Conservation (phyloP, 2,329 filamentous ascomycete genomes). For the Trichoderma guizhouense region DNA sequence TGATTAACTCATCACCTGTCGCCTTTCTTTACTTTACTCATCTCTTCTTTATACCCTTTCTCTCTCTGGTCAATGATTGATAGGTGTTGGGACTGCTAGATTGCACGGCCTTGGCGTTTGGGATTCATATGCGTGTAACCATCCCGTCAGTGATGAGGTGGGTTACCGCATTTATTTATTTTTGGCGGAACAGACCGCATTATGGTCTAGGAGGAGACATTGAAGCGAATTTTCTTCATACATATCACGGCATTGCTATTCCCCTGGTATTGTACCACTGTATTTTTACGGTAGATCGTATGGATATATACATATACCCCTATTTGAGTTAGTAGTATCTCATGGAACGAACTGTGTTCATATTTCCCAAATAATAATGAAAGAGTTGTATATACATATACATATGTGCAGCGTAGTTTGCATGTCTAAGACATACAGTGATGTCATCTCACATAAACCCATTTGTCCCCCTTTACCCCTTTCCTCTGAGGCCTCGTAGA, state of each 20-base stretch:
- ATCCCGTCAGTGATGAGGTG: neutral
- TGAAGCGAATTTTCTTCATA: neutral
- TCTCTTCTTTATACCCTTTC: neutral
- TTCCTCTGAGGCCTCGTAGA: neutral
- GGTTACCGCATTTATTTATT: neutral
- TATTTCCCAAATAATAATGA: neutral
- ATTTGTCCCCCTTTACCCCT: neutral
- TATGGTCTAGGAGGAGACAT: neutral
- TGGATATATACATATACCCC: constrained; percentile 10
- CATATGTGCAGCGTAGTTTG: neutral
- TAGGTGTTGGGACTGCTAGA: neutral
- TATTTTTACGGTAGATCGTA: neutral
- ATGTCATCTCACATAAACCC: neutral
- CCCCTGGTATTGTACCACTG: neutral
- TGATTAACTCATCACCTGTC: constrained; percentile 20
- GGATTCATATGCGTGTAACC: neutral
- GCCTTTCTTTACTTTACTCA: neutral
- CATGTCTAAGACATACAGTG: neutral
- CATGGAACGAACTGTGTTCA: neutral
- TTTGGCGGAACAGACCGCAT: neutral
- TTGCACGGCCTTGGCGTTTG: constrained; percentile 1
- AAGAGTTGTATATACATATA: neutral
- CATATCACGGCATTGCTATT: neutral
- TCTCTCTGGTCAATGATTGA: neutral
- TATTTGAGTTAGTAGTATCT: neutral